phyloP scores from a whole-genome alignment of 768 basidiomycete genomes.

The Gautieria morchelliformis region DNA sequence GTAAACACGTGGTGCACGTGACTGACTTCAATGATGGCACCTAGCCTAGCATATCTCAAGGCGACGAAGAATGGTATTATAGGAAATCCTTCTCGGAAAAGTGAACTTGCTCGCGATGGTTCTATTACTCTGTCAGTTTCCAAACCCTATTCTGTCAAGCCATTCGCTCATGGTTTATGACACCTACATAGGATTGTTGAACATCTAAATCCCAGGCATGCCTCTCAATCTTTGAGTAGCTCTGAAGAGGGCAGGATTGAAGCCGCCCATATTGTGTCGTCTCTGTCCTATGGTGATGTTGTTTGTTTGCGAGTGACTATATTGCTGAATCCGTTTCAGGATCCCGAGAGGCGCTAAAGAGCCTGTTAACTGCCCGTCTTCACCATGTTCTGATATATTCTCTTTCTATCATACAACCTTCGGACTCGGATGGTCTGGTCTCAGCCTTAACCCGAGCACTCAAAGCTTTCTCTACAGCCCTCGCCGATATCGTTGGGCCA shows the following conservation, averaged over 20 bases:
- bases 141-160: background rate
- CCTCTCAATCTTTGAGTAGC: constrained; percentile 25
- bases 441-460: constrained; percentile 57
- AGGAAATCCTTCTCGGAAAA: constrained; percentile 69
- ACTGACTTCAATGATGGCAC: constrained; percentile 17
- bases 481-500: constrained; percentile 63
- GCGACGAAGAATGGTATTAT: constrained; percentile 67
- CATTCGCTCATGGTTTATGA: background rate
- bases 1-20: background rate
- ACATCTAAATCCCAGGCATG: constrained; percentile 36
- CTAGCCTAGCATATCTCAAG: constrained; percentile 40
- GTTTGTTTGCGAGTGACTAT: background rate
- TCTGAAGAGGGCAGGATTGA: constrained; percentile 51
- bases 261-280: constrained; percentile 66
- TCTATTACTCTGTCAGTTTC: constrained; percentile 40
- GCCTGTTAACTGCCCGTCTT: constrained; percentile 48
- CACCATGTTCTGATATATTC: constrained; percentile 54
- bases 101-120: constrained; percentile 44
- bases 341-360: constrained; percentile 48
- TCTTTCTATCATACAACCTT: constrained; percentile 36
- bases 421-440: constrained; percentile 32
- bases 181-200: constrained; percentile 47
- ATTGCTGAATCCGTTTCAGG: constrained; percentile 22
- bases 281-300: constrained; percentile 53
- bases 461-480: constrained; percentile 44